These are phyloP conservation scores for Colletotrichum eremochloae DNA, from an alignment of 2,329 filamentous ascomycete species.

Conservation along the genomic window DNA sequence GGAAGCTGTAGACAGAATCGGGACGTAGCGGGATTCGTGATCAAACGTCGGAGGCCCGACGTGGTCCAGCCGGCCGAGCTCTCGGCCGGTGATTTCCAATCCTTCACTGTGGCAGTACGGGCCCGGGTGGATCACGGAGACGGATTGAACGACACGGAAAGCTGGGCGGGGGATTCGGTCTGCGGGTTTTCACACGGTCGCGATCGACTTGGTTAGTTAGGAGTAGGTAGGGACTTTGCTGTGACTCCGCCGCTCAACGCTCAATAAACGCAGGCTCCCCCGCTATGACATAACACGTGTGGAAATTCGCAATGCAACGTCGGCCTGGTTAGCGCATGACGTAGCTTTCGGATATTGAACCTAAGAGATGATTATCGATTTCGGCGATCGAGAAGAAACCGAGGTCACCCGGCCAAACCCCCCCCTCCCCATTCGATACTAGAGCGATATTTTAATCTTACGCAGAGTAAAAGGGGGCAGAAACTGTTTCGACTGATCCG, in stretches of 20 bases:
- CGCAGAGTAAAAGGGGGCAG: neutral
- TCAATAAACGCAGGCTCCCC: constrained; percentile 13
- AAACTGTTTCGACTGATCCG: neutral
- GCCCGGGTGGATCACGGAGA: constrained; percentile 1
- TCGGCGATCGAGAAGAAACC: neutral
- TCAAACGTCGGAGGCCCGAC: neutral
- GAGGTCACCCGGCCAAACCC: neutral
- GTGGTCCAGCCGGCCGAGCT: neutral
- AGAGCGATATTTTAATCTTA: neutral
- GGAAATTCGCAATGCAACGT: constrained; percentile 33
- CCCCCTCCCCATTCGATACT: neutral
- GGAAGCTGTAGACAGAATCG: neutral
- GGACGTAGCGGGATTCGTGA: neutral
- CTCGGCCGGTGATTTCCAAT: neutral
- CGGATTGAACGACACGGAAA: neutral
- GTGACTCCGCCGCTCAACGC: constrained; percentile 2
- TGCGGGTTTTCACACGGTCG: neutral
- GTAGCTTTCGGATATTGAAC: constrained; percentile 19
- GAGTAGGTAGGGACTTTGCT: neutral
- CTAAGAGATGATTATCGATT: neutral
- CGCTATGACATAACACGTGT: constrained; percentile 37
- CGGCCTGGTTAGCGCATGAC: constrained; percentile 29
- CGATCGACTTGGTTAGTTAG: neutral
- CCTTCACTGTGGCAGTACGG: neutral
- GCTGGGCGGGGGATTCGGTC: neutral